Evolutionary conservation across 495 filamentous ascomycete genomes (phyloP).

Genomic region (Aspergillus coremiiformis): DNA sequence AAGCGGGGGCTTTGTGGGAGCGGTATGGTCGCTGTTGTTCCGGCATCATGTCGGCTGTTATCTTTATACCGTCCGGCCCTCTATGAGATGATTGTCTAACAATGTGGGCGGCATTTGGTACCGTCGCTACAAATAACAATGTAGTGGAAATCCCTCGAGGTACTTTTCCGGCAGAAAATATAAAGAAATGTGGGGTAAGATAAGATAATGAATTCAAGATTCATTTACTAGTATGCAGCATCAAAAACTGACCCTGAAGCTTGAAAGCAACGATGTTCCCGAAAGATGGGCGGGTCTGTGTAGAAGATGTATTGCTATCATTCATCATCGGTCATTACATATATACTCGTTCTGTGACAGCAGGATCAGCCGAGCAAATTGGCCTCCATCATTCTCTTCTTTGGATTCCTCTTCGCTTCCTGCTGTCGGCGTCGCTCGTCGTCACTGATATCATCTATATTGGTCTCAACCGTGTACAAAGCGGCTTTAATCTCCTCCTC

Average conservation of each 20-base stretch:
- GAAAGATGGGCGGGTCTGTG: not conserved
- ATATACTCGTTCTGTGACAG: not conserved
- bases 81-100: too few relatives aligned
- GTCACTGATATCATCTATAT: conserved; percentile 29
- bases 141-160: not conserved
- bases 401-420: conserved; percentile 35
- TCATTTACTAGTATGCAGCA: not conserved
- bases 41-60: not conserved
- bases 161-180: conserved; percentile 8
- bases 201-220: too few relatives aligned
- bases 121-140: not conserved
- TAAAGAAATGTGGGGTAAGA: not conserved
- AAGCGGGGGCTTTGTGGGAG: conserved; percentile 28
- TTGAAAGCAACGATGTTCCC: not conserved
- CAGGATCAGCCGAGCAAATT: not conserved
- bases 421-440: conserved; percentile 31
- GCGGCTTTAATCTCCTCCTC: conserved; percentile 29
- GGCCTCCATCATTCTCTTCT: conserved; percentile 43
- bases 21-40: conserved; percentile 20
- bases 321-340: not conserved
- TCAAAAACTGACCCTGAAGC: not conserved
- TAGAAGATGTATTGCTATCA: not conserved
- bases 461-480: conserved; percentile 23
- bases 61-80: too few relatives aligned
- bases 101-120: not conserved